Base-by-base conservation (phyloP, 257 asterid species). In the Solanum megistacrolobum region DNA sequence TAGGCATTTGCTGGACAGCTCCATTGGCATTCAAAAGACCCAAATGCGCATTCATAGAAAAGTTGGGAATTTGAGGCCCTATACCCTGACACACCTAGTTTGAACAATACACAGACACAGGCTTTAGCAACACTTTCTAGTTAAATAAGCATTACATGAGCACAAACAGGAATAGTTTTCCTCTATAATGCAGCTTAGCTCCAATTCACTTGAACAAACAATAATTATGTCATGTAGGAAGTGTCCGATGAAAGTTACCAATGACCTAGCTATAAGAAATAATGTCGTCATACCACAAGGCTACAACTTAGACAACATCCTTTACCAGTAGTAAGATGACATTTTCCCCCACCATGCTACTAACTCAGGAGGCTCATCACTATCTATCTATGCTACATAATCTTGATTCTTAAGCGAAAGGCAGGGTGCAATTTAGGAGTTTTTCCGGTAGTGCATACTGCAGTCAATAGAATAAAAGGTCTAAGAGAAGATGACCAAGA, bases 11-110 rank as follows among this genome's bases (percentile, higher is more conserved):
- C 36, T 90, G 94, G 88, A 88, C 25, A 75, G 82, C 73, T 72
- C 93, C 96, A 35, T 89, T 89, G 82, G 89, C 90, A 92, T 83
- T 88, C 39, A 90, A 48, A 78, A 89, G 74, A 58, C 92, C 93
- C 86, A 91, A 4, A 35, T 89, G 96, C 3, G 89, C 86, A 88
- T 92, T 93, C 35, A 90, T 79, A 85, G 86, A 58, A 85, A 90
- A 89, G 43, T 92, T 87, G 74, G 90, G 75, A 86, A 90, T 90
- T 48, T 91, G 97, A 85, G 93, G 91, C 60, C 87, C 25, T 52
- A 36, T 76, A 55, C 62, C 71, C 38, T 39, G 87, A 68, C 39
- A 62, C 5, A 35, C 82, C 79, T 39, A 58, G 66, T 85, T 66
- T 85, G 66, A 68, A 65, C 27, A 85, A 85, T 62, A 68, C 2